These are phyloP conservation scores for Fusarium tupiense DNA, from an alignment of 2,329 filamentous ascomycete genomes.

Conservation along the genomic window DNA sequence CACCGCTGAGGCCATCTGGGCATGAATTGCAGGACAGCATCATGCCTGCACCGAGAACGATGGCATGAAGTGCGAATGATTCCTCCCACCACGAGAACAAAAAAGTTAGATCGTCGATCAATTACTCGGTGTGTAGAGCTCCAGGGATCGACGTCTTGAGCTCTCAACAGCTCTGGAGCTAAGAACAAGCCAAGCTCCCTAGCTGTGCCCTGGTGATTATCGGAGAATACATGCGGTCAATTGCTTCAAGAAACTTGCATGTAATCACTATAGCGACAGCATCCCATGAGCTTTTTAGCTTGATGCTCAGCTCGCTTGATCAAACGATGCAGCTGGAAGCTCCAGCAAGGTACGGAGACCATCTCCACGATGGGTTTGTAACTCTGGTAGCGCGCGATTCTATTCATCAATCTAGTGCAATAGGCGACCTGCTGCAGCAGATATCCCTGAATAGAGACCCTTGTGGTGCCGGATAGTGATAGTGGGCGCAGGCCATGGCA, in stretches of 20 bases:
- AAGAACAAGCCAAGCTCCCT: slow-evolving; percentile 29
- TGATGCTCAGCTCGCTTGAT: slow-evolving; percentile 31
- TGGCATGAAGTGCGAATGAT: slow-evolving; percentile 24
- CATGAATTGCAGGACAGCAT: slow-evolving; percentile 16
- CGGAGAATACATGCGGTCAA: slow-evolving; percentile 22
- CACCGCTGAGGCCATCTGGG: slow-evolving; percentile 32
- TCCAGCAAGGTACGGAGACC: slow-evolving; percentile 25
- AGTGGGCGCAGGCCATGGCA: slow-evolving; percentile 33
- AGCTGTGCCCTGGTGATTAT: slow-evolving; percentile 30
- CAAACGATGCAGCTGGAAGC: slow-evolving; percentile 27
- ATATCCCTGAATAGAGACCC: slow-evolving; percentile 26
- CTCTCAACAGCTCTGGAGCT: slow-evolving; percentile 26
- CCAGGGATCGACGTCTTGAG: slow-evolving; percentile 22
- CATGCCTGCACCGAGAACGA: slow-evolving; percentile 8
- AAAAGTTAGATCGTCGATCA: slow-evolving; percentile 33
- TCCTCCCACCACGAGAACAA: slow-evolving; percentile 12
- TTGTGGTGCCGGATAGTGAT: slow-evolving; percentile 16
- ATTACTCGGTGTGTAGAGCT: slow-evolving; percentile 22
- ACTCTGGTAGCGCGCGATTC: slow-evolving; percentile 11
- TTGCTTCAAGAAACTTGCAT: slow-evolving; percentile 28
- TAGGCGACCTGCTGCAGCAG: slow-evolving; percentile 25
- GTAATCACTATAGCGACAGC: slow-evolving; percentile 31
- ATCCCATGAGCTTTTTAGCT: slow-evolving; percentile 30
- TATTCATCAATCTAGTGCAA: slow-evolving; percentile 18
- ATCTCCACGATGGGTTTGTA: slow-evolving; percentile 22